A percentile compares a stretch with the other conserved stretches of the same genome.
Evolutionary conservation across 2,329 filamentous ascomycete species (phyloP).

Genomic region (Cordyceps cicadae): DNA sequence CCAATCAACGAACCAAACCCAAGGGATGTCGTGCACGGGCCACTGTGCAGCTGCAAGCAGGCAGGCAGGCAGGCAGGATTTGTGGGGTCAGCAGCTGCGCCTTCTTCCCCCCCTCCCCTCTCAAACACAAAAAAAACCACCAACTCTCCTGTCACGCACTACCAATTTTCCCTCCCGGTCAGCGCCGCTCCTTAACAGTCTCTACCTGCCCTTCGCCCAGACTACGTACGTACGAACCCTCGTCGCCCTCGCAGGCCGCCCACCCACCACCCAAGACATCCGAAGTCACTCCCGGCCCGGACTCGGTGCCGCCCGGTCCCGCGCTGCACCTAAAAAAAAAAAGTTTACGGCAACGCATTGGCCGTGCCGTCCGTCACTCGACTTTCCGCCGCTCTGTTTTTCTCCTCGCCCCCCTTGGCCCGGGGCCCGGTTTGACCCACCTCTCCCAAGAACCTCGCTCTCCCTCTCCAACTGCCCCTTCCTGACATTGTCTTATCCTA

Average conservation of each 20-base stretch:
- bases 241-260: neutral
- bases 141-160: conserved; percentile 24
- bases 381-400: neutral
- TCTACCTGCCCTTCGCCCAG: conserved; percentile 15
- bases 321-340: neutral
- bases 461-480: neutral
- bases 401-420: neutral
- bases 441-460: neutral
- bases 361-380: neutral
- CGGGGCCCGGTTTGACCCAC: conserved; percentile 1
- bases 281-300: neutral
- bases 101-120: neutral
- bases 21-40: conserved; percentile 21
- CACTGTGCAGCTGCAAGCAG: conserved; percentile 6
- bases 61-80: too few species aligned
- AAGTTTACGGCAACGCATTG: neutral
- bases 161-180: conserved; percentile 33
- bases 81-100: neutral
- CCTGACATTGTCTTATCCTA: neutral
- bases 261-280: conserved; percentile 5
- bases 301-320: neutral
- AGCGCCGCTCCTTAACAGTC: conserved; percentile 29
- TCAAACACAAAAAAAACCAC: conserved; percentile 18
- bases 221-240: too few species aligned
- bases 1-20: too few species aligned